These are phyloP conservation scores for Yamadazyma sp. DNA, from an alignment of 1,139 yeast genomes.

Conservation along the genomic window DNA sequence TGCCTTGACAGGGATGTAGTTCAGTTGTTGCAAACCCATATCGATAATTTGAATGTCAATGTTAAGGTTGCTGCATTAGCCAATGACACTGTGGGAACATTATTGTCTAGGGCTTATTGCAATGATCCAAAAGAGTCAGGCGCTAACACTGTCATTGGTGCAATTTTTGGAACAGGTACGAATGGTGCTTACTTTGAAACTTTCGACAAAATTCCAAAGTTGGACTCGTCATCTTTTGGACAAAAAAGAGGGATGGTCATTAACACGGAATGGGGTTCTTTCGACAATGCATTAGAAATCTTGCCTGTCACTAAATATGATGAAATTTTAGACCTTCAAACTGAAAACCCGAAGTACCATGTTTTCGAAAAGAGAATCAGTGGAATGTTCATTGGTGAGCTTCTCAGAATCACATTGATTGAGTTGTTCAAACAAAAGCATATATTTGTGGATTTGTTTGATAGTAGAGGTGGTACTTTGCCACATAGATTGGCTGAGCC, in stretches of 20 bases:
- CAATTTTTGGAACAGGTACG: slow-evolving; percentile 95
- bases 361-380: slow-evolving; percentile 90
- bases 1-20: slow-evolving; percentile 84
- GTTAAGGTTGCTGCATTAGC: slow-evolving; percentile 86
- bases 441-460: slow-evolving; percentile 55
- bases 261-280: slow-evolving; percentile 97
- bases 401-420: slow-evolving; percentile 68
- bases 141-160: slow-evolving; percentile 76
- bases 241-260: slow-evolving; percentile 76
- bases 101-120: slow-evolving; percentile 84
- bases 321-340: slow-evolving; percentile 60
- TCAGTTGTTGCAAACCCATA: slow-evolving; percentile 62
- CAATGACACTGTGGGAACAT: slow-evolving; percentile 92
- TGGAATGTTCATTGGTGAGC: slow-evolving; percentile 93
- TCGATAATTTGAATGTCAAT: slow-evolving; percentile 58
- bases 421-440: slow-evolving; percentile 62
- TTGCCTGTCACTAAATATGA: slow-evolving; percentile 81
- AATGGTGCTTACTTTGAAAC: slow-evolving; percentile 90
- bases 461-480: slow-evolving; percentile 50
- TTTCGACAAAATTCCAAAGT: slow-evolving; percentile 67
- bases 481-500: slow-evolving; percentile 72
- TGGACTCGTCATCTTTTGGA: slow-evolving; percentile 40
- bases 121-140: slow-evolving; percentile 55
- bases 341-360: slow-evolving; percentile 85
- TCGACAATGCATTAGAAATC: slow-evolving; percentile 72